A percentile compares a stretch with the other conserved stretches of the same genome.
Evolutionary conservation across 2,329 filamentous ascomycete species (phyloP).

Genomic region (Trichoderma asperellum): DNA sequence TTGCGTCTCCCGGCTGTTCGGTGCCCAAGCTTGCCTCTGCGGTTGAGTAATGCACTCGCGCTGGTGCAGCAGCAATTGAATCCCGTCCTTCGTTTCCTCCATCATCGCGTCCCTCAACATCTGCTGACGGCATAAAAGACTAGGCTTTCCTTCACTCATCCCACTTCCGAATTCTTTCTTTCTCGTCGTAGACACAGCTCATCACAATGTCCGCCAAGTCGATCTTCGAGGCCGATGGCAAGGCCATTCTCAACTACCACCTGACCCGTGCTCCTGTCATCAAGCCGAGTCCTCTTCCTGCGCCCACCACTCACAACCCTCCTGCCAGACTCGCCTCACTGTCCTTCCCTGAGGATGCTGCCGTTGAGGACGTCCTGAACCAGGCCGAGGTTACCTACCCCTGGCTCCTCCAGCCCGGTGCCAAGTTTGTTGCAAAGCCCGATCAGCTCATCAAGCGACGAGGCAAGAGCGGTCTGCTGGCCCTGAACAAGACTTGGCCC

Average conservation of each 20-base stretch:
- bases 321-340: constrained; percentile 88
- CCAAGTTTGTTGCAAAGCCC: constrained; percentile 98
- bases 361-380: constrained; percentile 82
- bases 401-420: constrained; percentile 81
- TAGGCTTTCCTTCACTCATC: constrained; percentile 14
- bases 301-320: constrained; percentile 85
- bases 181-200: constrained; percentile 37
- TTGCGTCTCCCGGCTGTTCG: constrained; percentile 4
- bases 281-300: constrained; percentile 93
- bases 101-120: constrained; percentile 9
- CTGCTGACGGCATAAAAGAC: constrained; percentile 29
- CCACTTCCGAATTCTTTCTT: constrained; percentile 12
- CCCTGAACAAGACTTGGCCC: constrained; percentile 95
- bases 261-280: constrained; percentile 96
- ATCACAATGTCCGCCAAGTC: constrained; percentile 72
- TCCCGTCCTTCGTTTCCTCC: not conserved
- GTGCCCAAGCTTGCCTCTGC: constrained; percentile 16
- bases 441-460: constrained; percentile 99
- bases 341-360: constrained; percentile 87
- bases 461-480: constrained; percentile 96
- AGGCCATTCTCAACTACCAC: constrained; percentile 99
- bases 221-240: constrained; percentile 98
- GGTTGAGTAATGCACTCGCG: not conserved
- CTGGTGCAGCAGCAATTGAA: constrained; percentile 19
- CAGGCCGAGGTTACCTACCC: constrained; percentile 96